phyloP scores from a whole-genome alignment of 768 basidiomycete species.

The Pleurotus djamor region DNA sequence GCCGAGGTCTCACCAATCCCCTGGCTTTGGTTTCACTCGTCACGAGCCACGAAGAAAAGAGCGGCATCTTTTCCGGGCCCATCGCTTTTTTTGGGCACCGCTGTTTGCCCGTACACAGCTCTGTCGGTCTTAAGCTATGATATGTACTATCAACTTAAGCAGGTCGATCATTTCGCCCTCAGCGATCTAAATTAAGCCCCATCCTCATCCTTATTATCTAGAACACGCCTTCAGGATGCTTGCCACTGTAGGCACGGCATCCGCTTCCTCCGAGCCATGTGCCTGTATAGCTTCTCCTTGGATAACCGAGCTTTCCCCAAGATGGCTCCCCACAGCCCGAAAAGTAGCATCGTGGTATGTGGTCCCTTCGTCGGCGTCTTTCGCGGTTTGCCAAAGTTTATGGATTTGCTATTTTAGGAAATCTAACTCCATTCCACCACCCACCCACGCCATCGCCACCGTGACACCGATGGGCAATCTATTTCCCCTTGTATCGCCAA shows the following conservation, averaged over 20 bases:
- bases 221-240: neutral
- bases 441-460: constrained; percentile 7
- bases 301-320: neutral
- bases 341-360: constrained; percentile 1
- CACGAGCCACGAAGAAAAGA: too few species aligned
- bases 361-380: neutral
- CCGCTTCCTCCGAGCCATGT: constrained; percentile 1
- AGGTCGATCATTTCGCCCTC: neutral
- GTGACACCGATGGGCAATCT: neutral
- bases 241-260: constrained; percentile 3
- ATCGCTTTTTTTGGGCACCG: too few species aligned
- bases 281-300: neutral
- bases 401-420: constrained; percentile 4
- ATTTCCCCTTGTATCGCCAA: constrained; percentile 2
- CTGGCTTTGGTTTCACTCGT: too few species aligned
- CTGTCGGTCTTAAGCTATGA: too few species aligned
- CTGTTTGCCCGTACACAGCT: too few species aligned
- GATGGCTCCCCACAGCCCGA: neutral
- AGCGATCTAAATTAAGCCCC: neutral
- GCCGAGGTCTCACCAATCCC: too few species aligned
- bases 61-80: too few species aligned
- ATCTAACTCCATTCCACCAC: neutral
- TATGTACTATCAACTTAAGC: too few species aligned
- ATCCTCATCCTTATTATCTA: neutral
- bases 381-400: neutral